A percentile compares a stretch with the other conserved stretches of the same genome.
Evolutionary conservation across 441 rosid genomes (phyloP).

Genomic region (Populus hybrid): DNA sequence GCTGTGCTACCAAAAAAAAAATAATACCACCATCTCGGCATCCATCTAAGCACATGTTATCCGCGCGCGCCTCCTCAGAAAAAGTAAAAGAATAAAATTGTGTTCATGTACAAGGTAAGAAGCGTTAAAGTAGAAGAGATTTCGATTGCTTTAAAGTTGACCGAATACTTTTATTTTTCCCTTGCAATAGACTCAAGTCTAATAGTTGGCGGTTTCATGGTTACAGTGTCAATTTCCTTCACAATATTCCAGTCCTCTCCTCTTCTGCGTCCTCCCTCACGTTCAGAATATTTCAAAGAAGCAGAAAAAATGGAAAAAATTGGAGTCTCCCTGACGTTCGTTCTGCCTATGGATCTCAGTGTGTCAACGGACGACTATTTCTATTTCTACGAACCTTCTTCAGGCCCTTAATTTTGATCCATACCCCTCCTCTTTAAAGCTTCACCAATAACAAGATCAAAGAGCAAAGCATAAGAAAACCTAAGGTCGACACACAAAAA

Average conservation of each 20-base stretch:
- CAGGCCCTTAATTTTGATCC: neutral
- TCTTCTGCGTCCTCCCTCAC: too few species aligned
- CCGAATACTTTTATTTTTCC: too few species aligned
- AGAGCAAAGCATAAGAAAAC: neutral
- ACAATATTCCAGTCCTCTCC: too few species aligned
- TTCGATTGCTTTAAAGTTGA: too few species aligned
- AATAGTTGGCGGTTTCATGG: too few species aligned
- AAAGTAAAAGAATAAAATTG: neutral
- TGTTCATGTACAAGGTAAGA: neutral
- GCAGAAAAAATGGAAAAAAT: neutral
- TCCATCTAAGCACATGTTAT: neutral
- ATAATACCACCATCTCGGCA: neutral
- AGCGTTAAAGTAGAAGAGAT: too few species aligned
- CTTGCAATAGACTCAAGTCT: neutral
- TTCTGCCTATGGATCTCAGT: neutral
- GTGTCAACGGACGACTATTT: neutral
- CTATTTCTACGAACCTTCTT: neutral
- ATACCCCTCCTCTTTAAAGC: neutral
- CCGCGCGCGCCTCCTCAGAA: neutral
- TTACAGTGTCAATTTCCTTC: too few species aligned
- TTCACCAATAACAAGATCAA: neutral
- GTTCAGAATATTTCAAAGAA: neutral
- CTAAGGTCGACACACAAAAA: neutral
- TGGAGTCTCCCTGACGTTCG: neutral
- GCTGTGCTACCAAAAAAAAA: too few species aligned